A percentile compares a stretch with the other conserved stretches of the same genome.
phyloP scores from a whole-genome alignment of 2,329 filamentous ascomycete genomes.

The Periglandula ipomoeae region DNA sequence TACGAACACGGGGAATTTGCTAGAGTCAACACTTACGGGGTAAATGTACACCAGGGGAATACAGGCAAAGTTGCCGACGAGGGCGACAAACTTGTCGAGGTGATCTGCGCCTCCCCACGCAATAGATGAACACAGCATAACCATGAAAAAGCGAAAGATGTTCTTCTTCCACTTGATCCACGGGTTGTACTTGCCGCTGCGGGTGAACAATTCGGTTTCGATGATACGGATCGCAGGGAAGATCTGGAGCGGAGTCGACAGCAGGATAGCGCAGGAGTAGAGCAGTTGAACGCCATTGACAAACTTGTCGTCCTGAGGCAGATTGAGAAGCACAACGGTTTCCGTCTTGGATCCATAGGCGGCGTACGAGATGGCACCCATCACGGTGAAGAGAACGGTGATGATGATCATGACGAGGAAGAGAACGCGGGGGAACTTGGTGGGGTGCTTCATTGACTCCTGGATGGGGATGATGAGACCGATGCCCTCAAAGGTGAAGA shows the following conservation, averaged over 20 bases:
- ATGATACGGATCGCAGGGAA: slow-evolving; percentile 97
- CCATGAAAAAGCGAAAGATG: slow-evolving; percentile 85
- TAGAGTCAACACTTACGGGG: slow-evolving; percentile 57
- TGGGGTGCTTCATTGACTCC: slow-evolving; percentile 86
- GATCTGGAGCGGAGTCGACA: slow-evolving; percentile 91
- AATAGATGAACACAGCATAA: slow-evolving; percentile 74
- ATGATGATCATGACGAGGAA: slow-evolving; percentile 92
- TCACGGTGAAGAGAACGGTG: slow-evolving; percentile 79
- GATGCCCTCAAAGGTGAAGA: slow-evolving; percentile 98
- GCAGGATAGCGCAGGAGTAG: slow-evolving; percentile 93
- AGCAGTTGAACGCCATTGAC: slow-evolving; percentile 95
- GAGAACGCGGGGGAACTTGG: slow-evolving; percentile 84
- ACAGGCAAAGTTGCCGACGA: slow-evolving; percentile 96
- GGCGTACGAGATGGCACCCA: slow-evolving; percentile 89
- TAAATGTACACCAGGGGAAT: slow-evolving; percentile 97
- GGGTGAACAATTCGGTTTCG: slow-evolving; percentile 86
- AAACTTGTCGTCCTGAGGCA: slow-evolving; percentile 89
- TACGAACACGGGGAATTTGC: not conserved
- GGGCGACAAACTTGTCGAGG: slow-evolving; percentile 91
- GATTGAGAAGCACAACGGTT: slow-evolving; percentile 91
- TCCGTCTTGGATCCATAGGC: slow-evolving; percentile 93
- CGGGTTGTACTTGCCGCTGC: slow-evolving; percentile 94
- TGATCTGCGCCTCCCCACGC: slow-evolving; percentile 90
- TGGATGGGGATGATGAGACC: slow-evolving; percentile 97
- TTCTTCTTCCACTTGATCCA: slow-evolving; percentile 99